Base-by-base conservation (phyloP, 2,329 filamentous ascomycete genomes). In the Exophiala spinifera region DNA sequence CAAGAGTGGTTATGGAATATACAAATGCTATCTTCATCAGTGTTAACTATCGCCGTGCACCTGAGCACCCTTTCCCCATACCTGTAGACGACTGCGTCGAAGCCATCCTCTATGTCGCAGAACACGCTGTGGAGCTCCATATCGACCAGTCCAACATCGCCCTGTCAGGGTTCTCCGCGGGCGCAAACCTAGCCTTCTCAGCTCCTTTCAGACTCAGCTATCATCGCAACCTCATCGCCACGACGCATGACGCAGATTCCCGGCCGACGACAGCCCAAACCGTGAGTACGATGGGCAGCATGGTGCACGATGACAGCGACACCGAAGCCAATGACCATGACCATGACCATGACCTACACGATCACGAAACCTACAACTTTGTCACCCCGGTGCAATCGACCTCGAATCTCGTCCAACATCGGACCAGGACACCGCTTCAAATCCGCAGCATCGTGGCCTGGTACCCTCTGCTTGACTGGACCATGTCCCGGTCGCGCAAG, bases 31-130 rank as follows among this genome's bases (percentile, higher is more conserved):
- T 85, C 4, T 77, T 85, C 17, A 78, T 84, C 52, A 79, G 76
- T 55, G 83, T 86, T 51, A 79, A 79, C 53, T 86, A 86, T 63
- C 76, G 83, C 14, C 74, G 78, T 15, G 82, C 82, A 0, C 83
- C 83, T 3, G 82, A 85, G 64, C 70, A 78, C 56, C 81, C 82
- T 0, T 86, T 85, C 61, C 83, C 83, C 1, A 81, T 78, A 0
- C 81, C 82, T 0, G 82, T 85, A 2, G 83, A 86, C 60, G 83
- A 86, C 58, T 81, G 82, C 17, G 82, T 82, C 5, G 81, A 83
- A 54, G 80, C 82, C 1, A 69, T 86, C 17, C 69, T 84, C 4
- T 84, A 81, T 67, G 72, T 85, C 4, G 76, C 80, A 31, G 69
- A 76, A 25, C 72, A 85, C 63, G 80, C 81, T 0, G 69, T 74